Evolutionary conservation across 1,284 basidiomycete species (phyloP), one percentile per base, ranked within the genome.

Genomic region (Malassezia pachydermatis): DNA sequence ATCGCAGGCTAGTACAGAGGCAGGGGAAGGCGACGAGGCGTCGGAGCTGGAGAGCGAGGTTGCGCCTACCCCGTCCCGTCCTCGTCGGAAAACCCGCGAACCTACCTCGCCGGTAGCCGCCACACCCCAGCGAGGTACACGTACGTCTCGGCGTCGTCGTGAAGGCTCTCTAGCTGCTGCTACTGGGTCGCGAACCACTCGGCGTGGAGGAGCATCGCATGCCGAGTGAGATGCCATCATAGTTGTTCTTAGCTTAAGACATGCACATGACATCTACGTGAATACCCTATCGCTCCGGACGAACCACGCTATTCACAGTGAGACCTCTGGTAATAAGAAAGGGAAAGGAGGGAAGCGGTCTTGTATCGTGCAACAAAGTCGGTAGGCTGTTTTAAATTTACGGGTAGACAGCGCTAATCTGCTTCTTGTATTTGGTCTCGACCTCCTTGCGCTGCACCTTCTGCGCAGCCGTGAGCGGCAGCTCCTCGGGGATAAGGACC

Each of bases 391-490:
- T n/a, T n/a, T 35, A 14, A n/a, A 14, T 2, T 41, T 42, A 55
- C 4, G 54, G 54, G 63, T 67, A 67, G 16, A 65, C 48, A 45
- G 55, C 55, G 54, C 64, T 63, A 48, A 70, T 69, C 20, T 60
- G 47, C 23, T 44, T 42, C 43, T 58, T 57, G 53, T 64, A 70
- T 57, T 64, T 62, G 27, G 59, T 57, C 33, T 57, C 55, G 20
- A 67, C 63, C 17, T 68, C 58, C 51, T 67, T 70, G 45, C 67
- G 54, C 47, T 58, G 55, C 36, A 70, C 51, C 54, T 70, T 70
- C 48, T 70, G 67, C n/a, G 67, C 65, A 13, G 66, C 68, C 1
- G 68, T 71, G 48, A 68, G 57, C 7, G 62, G 63, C 29, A 71
- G 48, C 48, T 71, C 68, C 47, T 70, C 68, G 19, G 41, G 59